Percentiles rank a stretch among this genome's conserved stretches.
These are phyloP conservation scores for Mortierella polycephala DNA, from an alignment of 371 early-diverging fungal species.

Conservation along the genomic window DNA sequence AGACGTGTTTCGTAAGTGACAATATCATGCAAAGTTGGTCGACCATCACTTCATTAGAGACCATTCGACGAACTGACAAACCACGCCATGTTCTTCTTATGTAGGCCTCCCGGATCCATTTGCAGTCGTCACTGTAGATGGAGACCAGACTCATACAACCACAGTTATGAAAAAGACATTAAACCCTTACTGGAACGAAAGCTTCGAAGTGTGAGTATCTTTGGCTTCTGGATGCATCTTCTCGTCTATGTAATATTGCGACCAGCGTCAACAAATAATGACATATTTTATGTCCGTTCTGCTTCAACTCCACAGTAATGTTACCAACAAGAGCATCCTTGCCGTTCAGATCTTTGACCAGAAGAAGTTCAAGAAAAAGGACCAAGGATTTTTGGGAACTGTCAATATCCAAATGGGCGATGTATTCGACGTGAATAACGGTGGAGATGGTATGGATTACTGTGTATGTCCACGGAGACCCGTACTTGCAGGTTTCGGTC, in stretches of 20 bases:
- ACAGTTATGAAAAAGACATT: constrained; percentile 77
- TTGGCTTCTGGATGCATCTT: not conserved
- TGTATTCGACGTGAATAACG: constrained; percentile 75
- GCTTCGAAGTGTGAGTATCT: constrained; percentile 65
- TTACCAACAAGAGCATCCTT: constrained; percentile 79
- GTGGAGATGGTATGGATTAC: constrained; percentile 68
- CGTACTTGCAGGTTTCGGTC: no score
- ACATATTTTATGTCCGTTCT: no score
- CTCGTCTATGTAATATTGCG: not conserved
- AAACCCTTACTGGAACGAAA: constrained; percentile 86
- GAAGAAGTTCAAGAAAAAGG: constrained; percentile 90
- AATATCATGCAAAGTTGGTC: not conserved
- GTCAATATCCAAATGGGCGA: constrained; percentile 83
- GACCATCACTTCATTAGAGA: no score
- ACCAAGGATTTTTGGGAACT: constrained; percentile 94
- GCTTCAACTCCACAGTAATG: constrained; percentile 59
- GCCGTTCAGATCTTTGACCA: constrained; percentile 96
- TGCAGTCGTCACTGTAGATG: constrained; percentile 90
- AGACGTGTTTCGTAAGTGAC: constrained; percentile 87
- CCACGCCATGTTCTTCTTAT: constrained; percentile 2
- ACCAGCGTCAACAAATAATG: no score
- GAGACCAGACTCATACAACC: constrained; percentile 85
- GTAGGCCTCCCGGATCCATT: constrained; percentile 79
- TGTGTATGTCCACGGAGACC: not conserved
- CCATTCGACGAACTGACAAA: not conserved